Evolutionary conservation across 352 stramenopile species (phyloP), one percentile per base, ranked within the genome.

Genomic region (Pilasporangium apinafurcum): DNA sequence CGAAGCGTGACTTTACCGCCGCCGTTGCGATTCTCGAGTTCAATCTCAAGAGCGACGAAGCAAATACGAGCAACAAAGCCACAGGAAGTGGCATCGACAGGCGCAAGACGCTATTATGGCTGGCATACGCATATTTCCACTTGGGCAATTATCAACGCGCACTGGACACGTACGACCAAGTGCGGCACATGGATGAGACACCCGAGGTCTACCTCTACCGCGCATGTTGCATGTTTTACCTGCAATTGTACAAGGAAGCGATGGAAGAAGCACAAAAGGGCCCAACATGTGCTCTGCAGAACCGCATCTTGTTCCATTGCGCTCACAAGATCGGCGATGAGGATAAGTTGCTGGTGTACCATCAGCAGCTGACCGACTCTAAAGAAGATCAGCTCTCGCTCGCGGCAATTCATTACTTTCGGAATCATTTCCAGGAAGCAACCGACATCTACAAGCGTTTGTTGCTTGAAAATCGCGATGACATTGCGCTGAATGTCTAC

Each of bases 401-500:
- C 5, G 95, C 94, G 0, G 95, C 94, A 10, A 96, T 98, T 27
- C 95, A 98, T 57, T 98, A 97, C 62, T 74, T 97, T 13, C 75
- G 95, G 20, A 87, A 89, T 48, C 91, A 98, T 48, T 98, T 95
- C 63, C 88, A 97, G 44, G 89, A 96, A 39, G 91, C 93, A 10
- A 97, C 87, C 0, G 91, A 98, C 56, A 96, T 98, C 32, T 98
- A 98, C 87, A 98, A 98, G 56, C 68, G 84, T 0, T 65, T 98
- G 7, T 56, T 98, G 44, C 69, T 97, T 4, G 88, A 98, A 54
- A 94, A 98, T 56, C 74, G 87, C n/a, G 93, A 98, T 38, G 86
- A 98, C 48, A 81, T 98, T 13, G 95, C 95, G 24, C 74, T 98
- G 7, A 98, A 98, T 59, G 92, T 98, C 29, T 98, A 98, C 56